Conservation (phyloP, 202 grass and related monocot genomes). For the Bolboschoenoplectus hybrid region DNA sequence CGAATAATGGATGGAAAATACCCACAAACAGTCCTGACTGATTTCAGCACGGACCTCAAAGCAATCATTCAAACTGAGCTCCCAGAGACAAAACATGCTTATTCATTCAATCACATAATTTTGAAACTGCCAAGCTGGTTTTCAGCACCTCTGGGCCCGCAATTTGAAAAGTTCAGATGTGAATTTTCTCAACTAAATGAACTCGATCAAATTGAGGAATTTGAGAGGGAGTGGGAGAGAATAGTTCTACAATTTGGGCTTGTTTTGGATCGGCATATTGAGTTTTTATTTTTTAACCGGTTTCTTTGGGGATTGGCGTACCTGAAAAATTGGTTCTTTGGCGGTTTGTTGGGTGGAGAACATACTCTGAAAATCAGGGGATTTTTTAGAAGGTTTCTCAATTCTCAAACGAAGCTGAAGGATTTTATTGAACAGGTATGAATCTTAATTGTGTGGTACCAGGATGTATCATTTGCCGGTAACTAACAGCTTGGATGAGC, state of each 20-base stretch:
- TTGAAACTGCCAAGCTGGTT: slow-evolving; percentile 51
- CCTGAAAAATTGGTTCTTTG: slow-evolving; percentile 59
- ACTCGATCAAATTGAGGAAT: slow-evolving; percentile 44
- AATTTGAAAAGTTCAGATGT: slow-evolving; percentile 51
- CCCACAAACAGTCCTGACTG: slow-evolving; percentile 53
- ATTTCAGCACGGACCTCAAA: slow-evolving; percentile 45
- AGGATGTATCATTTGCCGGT: not conserved
- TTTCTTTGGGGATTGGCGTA: slow-evolving; percentile 47
- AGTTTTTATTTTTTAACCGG: slow-evolving; percentile 43
- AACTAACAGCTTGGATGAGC: not conserved
- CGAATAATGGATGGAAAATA: slow-evolving; percentile 50
- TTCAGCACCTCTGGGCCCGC: slow-evolving; percentile 34
- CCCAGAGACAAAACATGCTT: slow-evolving; percentile 51
- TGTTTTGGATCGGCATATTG: slow-evolving; percentile 43
- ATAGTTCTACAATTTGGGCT: slow-evolving; percentile 52
- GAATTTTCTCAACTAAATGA: slow-evolving; percentile 51
- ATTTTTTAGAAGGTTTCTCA: slow-evolving; percentile 54
- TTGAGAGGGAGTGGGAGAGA: slow-evolving; percentile 50
- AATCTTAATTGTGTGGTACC: slow-evolving; percentile 17
- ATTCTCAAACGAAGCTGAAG: slow-evolving; percentile 49
- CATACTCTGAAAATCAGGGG: slow-evolving; percentile 38
- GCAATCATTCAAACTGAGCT: slow-evolving; percentile 39
- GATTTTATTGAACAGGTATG: slow-evolving; percentile 61
- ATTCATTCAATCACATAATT: slow-evolving; percentile 47
- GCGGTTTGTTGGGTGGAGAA: slow-evolving; percentile 44